Evolutionary conservation across 352 stramenopile genomes (phyloP), one percentile per base, ranked within the genome.

Genomic region (Pythium pyrilobum): DNA sequence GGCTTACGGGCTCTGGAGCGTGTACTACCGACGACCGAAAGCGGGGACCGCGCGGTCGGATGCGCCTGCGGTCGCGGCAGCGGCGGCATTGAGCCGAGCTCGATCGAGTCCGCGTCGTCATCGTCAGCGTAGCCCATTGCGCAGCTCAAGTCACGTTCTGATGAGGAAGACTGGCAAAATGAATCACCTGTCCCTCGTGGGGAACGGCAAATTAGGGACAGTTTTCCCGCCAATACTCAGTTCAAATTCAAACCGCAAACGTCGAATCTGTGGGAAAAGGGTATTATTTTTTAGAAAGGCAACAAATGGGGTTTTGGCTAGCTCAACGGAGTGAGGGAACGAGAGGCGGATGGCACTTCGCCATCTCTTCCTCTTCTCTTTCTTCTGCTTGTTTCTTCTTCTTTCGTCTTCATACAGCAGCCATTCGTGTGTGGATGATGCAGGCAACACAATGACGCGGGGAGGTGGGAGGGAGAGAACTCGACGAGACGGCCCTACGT

Each of bases 11-110:
- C 46, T 20, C 20, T 29, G 21, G 48, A 39, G 48, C 48, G n/a
- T n/a, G n/a, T n/a, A n/a, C n/a, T n/a, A n/a, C n/a, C 44, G 36
- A 50, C 50, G 6, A 43, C 27, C 3, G 42, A 53, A 31, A 53
- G 37, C 20, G 44, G 55, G 2, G 55, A 49, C 11, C 41, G 52
- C 5, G 48, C 15, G 34, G 62, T 29, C 6, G 71, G 72, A 20
- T 59, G 72, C 18, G 66, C 39, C 21, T 72, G 65, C 1, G 77
- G 77, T 0, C 53, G 61, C 21, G 77, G 74, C 2, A 71, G 73
- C 12, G 74, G 77, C 10, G 74, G 63, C 64, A 88, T 71, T 18
- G 72, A 72, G 55, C 69, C 65, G n/a, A 87, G 49, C 48, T 69
- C 52, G 7, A 57, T 38, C 21, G 49, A 56, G 28, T 56, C 49